Conservation (phyloP, 768 basidiomycete genomes). For the Termitomyces sp. region DNA sequence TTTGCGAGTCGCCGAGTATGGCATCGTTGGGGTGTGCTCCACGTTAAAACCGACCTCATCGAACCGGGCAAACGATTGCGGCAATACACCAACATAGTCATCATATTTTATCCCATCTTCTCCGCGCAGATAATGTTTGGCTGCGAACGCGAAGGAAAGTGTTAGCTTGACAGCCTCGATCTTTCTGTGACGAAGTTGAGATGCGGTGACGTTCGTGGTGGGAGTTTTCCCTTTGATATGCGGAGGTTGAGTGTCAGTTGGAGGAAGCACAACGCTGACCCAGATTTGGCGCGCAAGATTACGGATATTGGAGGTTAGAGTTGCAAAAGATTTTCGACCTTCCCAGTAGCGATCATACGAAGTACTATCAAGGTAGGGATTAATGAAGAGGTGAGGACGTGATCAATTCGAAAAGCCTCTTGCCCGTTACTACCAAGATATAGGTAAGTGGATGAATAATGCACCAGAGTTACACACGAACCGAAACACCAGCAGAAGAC, state of each 20-base stretch:
- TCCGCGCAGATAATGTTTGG: conserved; percentile 81
- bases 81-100: conserved; percentile 68
- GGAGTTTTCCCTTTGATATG: conserved; percentile 52
- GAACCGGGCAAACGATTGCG: conserved; percentile 50
- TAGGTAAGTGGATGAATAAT: neutral
- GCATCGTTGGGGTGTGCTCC: conserved; percentile 22
- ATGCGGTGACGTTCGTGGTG: conserved; percentile 37
- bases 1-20: conserved; percentile 40
- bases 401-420: conserved; percentile 14
- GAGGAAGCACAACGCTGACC: conserved; percentile 72
- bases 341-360: conserved; percentile 89
- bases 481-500: conserved; percentile 87
- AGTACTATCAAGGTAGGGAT: conserved; percentile 40
- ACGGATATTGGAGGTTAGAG: conserved; percentile 68
- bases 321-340: conserved; percentile 80
- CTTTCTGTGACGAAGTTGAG: conserved; percentile 63
- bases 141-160: conserved; percentile 68
- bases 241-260: conserved; percentile 38
- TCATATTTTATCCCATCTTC: conserved; percentile 71
- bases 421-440: conserved; percentile 57
- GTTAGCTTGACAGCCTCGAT: conserved; percentile 65
- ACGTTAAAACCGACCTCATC: conserved; percentile 40
- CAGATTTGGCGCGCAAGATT: conserved; percentile 77
- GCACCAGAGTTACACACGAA: conserved; percentile 25
- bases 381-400: neutral